These are phyloP conservation scores for Aspergillus fructus DNA, from an alignment of 2,329 filamentous ascomycete species.

Conservation along the genomic window DNA sequence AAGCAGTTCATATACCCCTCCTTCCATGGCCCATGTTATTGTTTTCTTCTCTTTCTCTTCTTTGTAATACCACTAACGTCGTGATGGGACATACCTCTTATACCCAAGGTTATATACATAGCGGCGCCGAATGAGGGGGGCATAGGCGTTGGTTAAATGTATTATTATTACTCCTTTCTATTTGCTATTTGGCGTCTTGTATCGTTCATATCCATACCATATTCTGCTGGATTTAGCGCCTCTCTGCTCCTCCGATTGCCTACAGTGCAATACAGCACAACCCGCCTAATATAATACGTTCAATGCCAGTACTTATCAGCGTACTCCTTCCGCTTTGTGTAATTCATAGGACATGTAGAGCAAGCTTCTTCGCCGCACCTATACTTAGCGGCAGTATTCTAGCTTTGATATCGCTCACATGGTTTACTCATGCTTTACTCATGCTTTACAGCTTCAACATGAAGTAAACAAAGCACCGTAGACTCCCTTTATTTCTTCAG, in stretches of 20 bases:
- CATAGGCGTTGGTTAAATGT: neutral
- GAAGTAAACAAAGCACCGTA: neutral
- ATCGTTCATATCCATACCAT: neutral
- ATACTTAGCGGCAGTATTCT: no score
- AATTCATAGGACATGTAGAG: neutral
- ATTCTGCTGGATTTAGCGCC: slow-evolving; percentile 3
- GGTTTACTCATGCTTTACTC: neutral
- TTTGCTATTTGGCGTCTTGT: neutral
- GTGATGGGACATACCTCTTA: slow-evolving; percentile 12
- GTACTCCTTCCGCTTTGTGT: neutral
- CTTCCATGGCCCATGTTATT: neutral
- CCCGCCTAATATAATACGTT: neutral
- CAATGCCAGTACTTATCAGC: neutral
- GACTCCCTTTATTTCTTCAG: neutral
- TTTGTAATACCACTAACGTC: slow-evolving; percentile 13
- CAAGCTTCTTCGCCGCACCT: no score
- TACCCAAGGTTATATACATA: neutral
- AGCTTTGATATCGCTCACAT: no score
- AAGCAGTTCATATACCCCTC: neutral
- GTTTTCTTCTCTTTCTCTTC: neutral
- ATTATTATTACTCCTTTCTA: neutral
- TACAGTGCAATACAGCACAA: neutral
- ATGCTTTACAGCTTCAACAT: neutral
- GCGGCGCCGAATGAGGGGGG: neutral
- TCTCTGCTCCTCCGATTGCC: slow-evolving; percentile 1